Conservation (phyloP, 441 rosid species). For the Brassica hybrid region DNA sequence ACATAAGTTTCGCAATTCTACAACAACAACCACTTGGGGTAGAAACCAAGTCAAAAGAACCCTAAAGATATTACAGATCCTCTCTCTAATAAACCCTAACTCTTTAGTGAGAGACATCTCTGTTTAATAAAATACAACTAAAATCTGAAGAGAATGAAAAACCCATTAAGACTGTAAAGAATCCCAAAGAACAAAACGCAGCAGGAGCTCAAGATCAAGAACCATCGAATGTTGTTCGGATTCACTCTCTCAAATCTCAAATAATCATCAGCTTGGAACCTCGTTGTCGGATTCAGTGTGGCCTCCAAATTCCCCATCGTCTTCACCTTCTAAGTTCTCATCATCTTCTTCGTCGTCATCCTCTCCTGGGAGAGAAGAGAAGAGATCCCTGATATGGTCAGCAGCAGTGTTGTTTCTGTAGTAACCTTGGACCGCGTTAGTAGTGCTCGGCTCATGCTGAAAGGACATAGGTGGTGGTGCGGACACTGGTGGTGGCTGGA, state of each 20-base stretch:
- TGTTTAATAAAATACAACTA: slow-evolving; percentile 17
- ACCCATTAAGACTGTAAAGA: slow-evolving; percentile 28
- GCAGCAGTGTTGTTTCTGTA: slow-evolving; percentile 39
- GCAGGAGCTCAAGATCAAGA: slow-evolving; percentile 16
- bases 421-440: slow-evolving; percentile 23
- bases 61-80: slow-evolving; percentile 38
- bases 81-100: slow-evolving; percentile 31
- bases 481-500: slow-evolving; percentile 28
- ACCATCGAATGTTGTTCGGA: background rate
- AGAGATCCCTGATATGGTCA: slow-evolving; percentile 40
- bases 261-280: slow-evolving; percentile 33
- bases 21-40: slow-evolving; percentile 30
- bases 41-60: slow-evolving; percentile 21
- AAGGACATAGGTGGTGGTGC: slow-evolving; percentile 42
- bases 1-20: slow-evolving; percentile 30
- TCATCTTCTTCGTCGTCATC: slow-evolving; percentile 32
- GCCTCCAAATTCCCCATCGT: slow-evolving; percentile 39
- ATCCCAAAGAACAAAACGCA: background rate
- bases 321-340: slow-evolving; percentile 36
- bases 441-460: slow-evolving; percentile 31
- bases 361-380: slow-evolving; percentile 41
- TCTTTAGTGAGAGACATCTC: slow-evolving; percentile 28
- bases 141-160: slow-evolving; percentile 1
- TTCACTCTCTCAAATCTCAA: slow-evolving; percentile 12
- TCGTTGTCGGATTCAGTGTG: slow-evolving; percentile 41